phyloP scores from a whole-genome alignment of 139 green algal genomes.

The Eudorina sp. region DNA sequence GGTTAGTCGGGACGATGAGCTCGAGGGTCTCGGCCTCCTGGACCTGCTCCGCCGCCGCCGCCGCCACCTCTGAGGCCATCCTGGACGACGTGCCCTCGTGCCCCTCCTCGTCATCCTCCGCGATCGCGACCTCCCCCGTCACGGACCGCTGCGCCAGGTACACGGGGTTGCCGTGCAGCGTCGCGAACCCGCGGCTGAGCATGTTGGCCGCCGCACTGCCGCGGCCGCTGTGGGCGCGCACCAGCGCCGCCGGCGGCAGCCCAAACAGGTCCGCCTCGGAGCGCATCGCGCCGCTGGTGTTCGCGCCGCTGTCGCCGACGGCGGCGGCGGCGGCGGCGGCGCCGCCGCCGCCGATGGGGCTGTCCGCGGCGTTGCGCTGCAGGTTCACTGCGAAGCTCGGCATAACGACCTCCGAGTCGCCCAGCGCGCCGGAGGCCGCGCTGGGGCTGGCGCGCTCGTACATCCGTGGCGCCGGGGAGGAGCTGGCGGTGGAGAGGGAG shows the following conservation, averaged over 20 bases:
- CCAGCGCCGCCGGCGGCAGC: background rate
- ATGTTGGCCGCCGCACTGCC: background rate
- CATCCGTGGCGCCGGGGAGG: background rate
- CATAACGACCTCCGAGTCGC: background rate
- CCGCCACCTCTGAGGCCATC: background rate
- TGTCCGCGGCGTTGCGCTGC: background rate
- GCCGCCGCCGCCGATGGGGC: background rate
- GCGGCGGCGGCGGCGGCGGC: background rate
- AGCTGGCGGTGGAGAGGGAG: background rate
- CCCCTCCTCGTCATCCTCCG: background rate
- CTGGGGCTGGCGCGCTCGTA: background rate
- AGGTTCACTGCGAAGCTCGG: slow-evolving; percentile 13
- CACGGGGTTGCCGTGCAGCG: slow-evolving; percentile 35
- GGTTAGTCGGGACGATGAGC: background rate
- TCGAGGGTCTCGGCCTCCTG: background rate
- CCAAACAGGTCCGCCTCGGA: background rate
- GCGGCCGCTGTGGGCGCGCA: background rate
- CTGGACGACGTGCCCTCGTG: background rate
- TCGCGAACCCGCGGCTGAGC: slow-evolving; percentile 9
- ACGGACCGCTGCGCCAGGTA: background rate
- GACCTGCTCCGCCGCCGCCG: background rate
- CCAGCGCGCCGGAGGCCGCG: background rate
- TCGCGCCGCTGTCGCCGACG: background rate
- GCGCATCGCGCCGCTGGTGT: background rate
- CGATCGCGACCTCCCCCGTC: background rate